These are phyloP conservation scores for Eimeria mitis DNA, from an alignment of 169 alveolate species.

Conservation along the genomic window DNA sequence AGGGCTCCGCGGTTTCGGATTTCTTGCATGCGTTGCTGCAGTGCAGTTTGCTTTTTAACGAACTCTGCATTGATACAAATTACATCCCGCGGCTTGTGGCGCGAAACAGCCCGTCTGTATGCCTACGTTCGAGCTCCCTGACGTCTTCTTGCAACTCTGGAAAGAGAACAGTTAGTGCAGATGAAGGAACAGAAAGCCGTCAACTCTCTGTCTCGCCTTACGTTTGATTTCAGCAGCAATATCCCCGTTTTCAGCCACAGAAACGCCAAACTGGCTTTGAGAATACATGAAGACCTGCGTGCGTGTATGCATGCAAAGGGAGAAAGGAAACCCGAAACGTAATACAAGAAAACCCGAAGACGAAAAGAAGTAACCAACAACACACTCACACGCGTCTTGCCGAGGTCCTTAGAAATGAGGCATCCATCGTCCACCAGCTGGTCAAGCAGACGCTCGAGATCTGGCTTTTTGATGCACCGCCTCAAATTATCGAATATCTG, in stretches of 20 bases:
- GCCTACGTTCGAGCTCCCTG: constrained; percentile 34
- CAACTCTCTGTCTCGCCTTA: background rate
- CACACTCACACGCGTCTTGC: constrained; percentile 67
- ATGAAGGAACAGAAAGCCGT: background rate
- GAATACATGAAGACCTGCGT: constrained; percentile 75
- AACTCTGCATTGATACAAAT: background rate
- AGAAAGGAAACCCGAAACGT: background rate
- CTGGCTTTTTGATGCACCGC: constrained; percentile 37
- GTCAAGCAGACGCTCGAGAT: constrained; percentile 57
- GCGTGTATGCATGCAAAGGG: background rate
- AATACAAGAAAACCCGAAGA: background rate
- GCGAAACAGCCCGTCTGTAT: background rate
- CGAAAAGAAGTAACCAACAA: background rate
- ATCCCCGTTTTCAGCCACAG: background rate
- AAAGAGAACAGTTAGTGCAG: background rate
- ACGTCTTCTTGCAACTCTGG: constrained; percentile 23
- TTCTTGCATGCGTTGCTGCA: constrained; percentile 49
- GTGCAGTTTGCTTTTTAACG: constrained; percentile 2
- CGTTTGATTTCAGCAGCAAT: constrained; percentile 1
- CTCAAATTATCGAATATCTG: constrained; percentile 73
- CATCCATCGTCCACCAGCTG: constrained; percentile 57
- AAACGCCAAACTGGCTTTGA: constrained; percentile 62
- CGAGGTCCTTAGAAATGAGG: constrained; percentile 70
- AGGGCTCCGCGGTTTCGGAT: constrained; percentile 24
- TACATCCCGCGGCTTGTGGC: background rate